Evolutionary conservation across 2,329 filamentous ascomycete species (phyloP), one percentile per base, ranked within the genome.

Genomic region (Chaetomiaceae sp.): DNA sequence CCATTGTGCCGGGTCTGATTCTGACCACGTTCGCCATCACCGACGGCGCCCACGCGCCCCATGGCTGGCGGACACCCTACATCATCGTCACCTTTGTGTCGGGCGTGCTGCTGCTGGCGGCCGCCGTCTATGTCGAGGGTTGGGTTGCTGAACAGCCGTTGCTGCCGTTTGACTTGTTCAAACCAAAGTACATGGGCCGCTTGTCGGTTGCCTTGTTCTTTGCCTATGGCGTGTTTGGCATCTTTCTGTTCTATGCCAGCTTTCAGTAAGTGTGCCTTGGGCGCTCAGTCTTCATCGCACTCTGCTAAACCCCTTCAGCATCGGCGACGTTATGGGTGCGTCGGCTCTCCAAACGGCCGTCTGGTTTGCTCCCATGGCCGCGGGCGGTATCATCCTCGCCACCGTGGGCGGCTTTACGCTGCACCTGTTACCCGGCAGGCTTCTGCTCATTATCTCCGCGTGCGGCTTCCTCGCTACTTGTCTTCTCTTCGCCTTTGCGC

Each of bases 1-100:
- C 84, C 13, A 84, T 85, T 14, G 75, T 88, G 0, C 75, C 77
- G 0, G 87, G 85, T 0, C 67, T 90, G 11, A 75, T 87, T 2
- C 74, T 94, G 23, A 74, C 89, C 58, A 84, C 90, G 0, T 92
- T 85, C 61, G 85, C 87, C 0, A 79, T 94, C 47, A 90, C 87
- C 0, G 84, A 89, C 43, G 84, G 83, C 7, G 79, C 83, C 0
- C 82, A 89, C 65, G 86, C 86, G 0, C 78, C 83, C 0, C 65
- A 82, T 2, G 81, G 84, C 1, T 92, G 88, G 87, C 73, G 68
- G n/a, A 89, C 85, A 0, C 84, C 86, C 1, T 89, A 90, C 59
- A 84, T 92, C 33, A 79, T 80, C 36, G 72, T 84, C 9, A 81
- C 82, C 0, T 78, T 92, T 42, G 70, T 83, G 3, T 34, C 86